Percentiles rank a stretch among this genome's conserved stretches.
These are phyloP conservation scores for Sinapis alba DNA, from an alignment of 441 rosid species.

Conservation along the genomic window DNA sequence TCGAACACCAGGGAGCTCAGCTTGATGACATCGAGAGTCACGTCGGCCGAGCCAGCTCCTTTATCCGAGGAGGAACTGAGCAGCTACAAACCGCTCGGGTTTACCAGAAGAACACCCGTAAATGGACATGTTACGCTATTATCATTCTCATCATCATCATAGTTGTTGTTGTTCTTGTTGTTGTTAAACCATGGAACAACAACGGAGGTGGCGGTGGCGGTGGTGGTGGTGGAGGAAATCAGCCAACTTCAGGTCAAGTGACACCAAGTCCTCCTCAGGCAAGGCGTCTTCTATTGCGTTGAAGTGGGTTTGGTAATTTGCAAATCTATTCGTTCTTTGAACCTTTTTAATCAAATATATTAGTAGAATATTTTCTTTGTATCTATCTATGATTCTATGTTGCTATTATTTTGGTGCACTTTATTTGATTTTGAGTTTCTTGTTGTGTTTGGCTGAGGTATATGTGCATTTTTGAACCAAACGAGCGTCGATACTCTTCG, in stretches of 20 bases:
- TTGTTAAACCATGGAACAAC: slow-evolving; percentile 64
- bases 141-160: slow-evolving; percentile 63
- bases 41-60: slow-evolving; percentile 71
- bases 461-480: not conserved
- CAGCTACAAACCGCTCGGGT: slow-evolving; percentile 67
- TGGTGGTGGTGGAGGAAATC: slow-evolving; percentile 11
- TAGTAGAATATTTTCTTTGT: slow-evolving; percentile 13
- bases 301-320: slow-evolving; percentile 26
- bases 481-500: not conserved
- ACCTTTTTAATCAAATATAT: not conserved
- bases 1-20: slow-evolving; percentile 74
- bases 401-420: not conserved
- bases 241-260: slow-evolving; percentile 12
- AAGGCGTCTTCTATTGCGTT: slow-evolving; percentile 39
- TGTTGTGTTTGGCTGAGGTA: not conserved
- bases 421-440: not conserved
- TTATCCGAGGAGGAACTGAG: slow-evolving; percentile 64
- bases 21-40: slow-evolving; percentile 79
- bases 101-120: slow-evolving; percentile 73
- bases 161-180: slow-evolving; percentile 59
- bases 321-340: slow-evolving; percentile 29
- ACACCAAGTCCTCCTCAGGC: slow-evolving; percentile 38
- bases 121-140: slow-evolving; percentile 82
- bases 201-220: not conserved
- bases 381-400: slow-evolving; percentile 22